Conservation (phyloP, 1,139 yeast species). For the Saccharomycopsis hybrid region DNA sequence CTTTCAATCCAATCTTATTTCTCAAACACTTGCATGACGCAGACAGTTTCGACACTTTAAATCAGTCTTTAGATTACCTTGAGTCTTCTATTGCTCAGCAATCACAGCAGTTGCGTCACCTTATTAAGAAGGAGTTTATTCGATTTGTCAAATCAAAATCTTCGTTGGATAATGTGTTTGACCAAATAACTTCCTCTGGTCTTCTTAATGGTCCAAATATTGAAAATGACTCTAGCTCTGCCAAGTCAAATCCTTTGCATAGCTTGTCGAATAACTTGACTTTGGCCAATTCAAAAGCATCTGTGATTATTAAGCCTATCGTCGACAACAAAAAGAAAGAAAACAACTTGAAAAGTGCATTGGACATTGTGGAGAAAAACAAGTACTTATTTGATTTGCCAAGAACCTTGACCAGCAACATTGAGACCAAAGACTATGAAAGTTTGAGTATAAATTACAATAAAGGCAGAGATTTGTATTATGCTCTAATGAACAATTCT, state of each 20-base stretch:
- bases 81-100: constrained; percentile 58
- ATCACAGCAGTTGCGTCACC: constrained; percentile 55
- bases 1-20: constrained; percentile 65
- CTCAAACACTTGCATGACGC: constrained; percentile 64
- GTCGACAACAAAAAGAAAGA: constrained; percentile 58
- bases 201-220: constrained; percentile 29
- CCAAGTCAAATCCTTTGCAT: constrained; percentile 14
- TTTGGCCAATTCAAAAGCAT: constrained; percentile 46
- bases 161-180: constrained; percentile 50
- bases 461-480: constrained; percentile 40
- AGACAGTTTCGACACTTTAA: constrained; percentile 60
- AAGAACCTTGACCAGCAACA: constrained; percentile 43
- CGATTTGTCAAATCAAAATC: constrained; percentile 74
- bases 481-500: constrained; percentile 22
- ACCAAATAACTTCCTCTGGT: constrained; percentile 40
- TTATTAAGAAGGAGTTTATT: constrained; percentile 70
- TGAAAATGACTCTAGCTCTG: constrained; percentile 19
- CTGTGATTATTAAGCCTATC: constrained; percentile 70
- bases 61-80: constrained; percentile 48
- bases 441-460: constrained; percentile 65
- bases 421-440: constrained; percentile 61
- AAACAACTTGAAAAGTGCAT: constrained; percentile 49
- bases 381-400: constrained; percentile 71
- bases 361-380: constrained; percentile 57
- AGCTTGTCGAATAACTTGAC: constrained; percentile 34